A percentile compares a stretch with the other conserved stretches of the same genome.
Evolutionary conservation across 371 early-diverging fungal species (phyloP).

Genomic region (Mycotypha africana): DNA sequence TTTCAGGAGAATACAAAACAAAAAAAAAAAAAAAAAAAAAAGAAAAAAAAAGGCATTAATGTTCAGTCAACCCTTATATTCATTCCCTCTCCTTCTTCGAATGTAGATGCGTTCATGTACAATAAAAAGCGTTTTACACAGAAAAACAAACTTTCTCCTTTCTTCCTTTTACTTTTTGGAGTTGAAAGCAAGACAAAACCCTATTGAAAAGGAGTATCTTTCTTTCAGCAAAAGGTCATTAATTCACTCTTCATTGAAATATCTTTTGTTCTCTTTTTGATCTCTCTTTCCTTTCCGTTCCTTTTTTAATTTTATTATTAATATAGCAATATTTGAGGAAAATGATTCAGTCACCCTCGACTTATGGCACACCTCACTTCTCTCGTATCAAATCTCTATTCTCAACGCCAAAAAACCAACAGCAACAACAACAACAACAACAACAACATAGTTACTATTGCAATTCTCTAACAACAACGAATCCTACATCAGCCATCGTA

Average conservation of each 20-base stretch:
- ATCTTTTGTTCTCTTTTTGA: background rate
- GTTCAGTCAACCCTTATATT: too few species aligned
- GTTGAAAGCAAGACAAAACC: too few species aligned
- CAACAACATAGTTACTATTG: background rate
- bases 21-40: too few species aligned
- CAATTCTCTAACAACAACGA: background rate
- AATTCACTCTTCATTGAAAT: background rate
- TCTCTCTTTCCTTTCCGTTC: background rate
- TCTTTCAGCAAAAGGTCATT: too few species aligned
- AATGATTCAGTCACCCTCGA: constrained; percentile 16
- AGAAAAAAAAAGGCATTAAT: too few species aligned
- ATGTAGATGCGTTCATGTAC: too few species aligned
- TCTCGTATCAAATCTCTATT: constrained; percentile 18
- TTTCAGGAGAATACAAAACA: too few species aligned
- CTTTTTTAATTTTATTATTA: constrained; percentile 1
- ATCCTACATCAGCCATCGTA: constrained; percentile 1
- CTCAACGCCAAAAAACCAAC: background rate
- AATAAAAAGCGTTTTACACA: too few species aligned
- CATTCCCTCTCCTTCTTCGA: too few species aligned
- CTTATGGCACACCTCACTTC: constrained; percentile 21
- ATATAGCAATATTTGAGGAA: constrained; percentile 4
- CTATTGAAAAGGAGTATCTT: too few species aligned
- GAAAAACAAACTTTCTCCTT: too few species aligned
- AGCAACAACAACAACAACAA: background rate
- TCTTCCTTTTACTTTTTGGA: too few species aligned